Evolutionary conservation across 108 stramenopile genomes (phyloP).

Genomic region (Stephanodiscus minutulus): DNA sequence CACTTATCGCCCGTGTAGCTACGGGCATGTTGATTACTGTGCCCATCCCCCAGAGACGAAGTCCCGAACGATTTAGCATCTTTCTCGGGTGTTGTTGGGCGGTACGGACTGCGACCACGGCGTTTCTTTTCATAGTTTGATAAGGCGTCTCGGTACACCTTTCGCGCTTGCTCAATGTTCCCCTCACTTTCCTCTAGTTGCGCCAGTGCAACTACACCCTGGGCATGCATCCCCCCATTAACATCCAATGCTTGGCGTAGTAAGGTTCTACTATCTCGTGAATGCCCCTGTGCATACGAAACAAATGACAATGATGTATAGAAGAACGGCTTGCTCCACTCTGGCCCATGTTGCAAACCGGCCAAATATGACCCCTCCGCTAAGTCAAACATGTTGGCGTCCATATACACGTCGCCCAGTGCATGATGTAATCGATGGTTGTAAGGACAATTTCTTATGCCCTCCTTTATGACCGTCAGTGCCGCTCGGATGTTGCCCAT

Average conservation of each 20-base stretch:
- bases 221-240: conserved; percentile 67
- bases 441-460: conserved; percentile 61
- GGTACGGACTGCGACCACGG: background rate
- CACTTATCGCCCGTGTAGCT: conserved; percentile 80
- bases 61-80: conserved; percentile 19
- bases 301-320: conserved; percentile 69
- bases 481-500: conserved; percentile 70
- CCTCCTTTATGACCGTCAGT: conserved; percentile 63
- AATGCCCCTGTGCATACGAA: conserved; percentile 63
- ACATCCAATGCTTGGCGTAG: conserved; percentile 54
- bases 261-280: conserved; percentile 53
- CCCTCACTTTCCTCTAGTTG: conserved; percentile 78
- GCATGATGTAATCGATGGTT: conserved; percentile 86
- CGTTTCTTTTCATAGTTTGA: conserved; percentile 37
- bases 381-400: conserved; percentile 70
- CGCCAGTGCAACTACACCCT: conserved; percentile 74
- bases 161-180: conserved; percentile 61
- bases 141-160: conserved; percentile 53
- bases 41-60: conserved; percentile 9
- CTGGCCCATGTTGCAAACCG: conserved; percentile 56
- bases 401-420: conserved; percentile 75
- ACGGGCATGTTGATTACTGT: conserved; percentile 12
- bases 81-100: background rate
- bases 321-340: conserved; percentile 64
- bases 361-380: conserved; percentile 66